A percentile compares a stretch with the other conserved stretches of the same genome.
phyloP scores from a whole-genome alignment of 352 stramenopile species.

The Elongisporangium anandrum region DNA sequence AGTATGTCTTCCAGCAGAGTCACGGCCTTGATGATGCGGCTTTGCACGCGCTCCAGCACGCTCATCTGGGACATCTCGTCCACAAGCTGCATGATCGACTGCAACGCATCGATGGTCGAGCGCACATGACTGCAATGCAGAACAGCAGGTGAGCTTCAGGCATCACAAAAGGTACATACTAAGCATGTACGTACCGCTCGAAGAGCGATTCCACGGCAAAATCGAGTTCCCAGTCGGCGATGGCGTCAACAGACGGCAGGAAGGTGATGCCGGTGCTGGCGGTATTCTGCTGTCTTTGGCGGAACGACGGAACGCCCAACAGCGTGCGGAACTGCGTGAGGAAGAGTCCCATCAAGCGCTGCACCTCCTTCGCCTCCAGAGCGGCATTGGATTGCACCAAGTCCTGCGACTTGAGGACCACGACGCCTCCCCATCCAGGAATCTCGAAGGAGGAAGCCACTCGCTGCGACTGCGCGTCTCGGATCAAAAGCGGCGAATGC shows the following conservation, averaged over 20 bases:
- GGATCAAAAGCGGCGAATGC: constrained; percentile 60
- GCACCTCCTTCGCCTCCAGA: constrained; percentile 21
- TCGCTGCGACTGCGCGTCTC: constrained; percentile 5
- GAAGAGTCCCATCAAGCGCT: constrained; percentile 68
- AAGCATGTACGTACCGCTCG: constrained; percentile 26
- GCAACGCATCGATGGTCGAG: constrained; percentile 56
- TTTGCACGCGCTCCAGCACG: constrained; percentile 58
- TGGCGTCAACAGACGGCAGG: constrained; percentile 44
- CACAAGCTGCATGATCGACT: constrained; percentile 71
- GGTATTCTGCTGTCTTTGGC: constrained; percentile 21
- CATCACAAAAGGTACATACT: neutral
- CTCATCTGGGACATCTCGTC: constrained; percentile 66
- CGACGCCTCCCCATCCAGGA: constrained; percentile 58
- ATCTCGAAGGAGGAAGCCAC: constrained; percentile 64
- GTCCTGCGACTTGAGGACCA: constrained; percentile 39
- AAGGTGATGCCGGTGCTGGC: constrained; percentile 24
- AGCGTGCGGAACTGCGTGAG: constrained; percentile 57
- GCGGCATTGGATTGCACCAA: constrained; percentile 1
- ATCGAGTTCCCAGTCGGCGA: constrained; percentile 77
- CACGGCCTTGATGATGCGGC: constrained; percentile 45
- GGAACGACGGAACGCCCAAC: constrained; percentile 59
- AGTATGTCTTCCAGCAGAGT: constrained; percentile 50
- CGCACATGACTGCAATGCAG: constrained; percentile 37
- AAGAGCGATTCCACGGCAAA: constrained; percentile 41
- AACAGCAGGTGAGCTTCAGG: neutral